Percentiles rank a stretch among this genome's conserved stretches.
Evolutionary conservation across 371 early-diverging fungal genomes (phyloP).

Genomic region (Ecytonucleospora hepatopenaei): DNA sequence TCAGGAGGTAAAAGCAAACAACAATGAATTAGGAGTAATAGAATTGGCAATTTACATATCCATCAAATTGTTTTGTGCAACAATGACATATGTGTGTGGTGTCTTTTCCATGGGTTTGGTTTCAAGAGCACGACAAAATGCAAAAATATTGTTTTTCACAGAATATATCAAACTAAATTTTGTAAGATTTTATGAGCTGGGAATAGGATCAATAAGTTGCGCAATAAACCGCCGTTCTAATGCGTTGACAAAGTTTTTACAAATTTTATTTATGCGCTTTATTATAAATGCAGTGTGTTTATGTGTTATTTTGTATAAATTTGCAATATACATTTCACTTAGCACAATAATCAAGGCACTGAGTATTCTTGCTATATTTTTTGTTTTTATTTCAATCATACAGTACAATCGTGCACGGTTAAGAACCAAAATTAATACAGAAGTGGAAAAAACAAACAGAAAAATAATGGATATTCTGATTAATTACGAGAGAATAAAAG

Average conservation of each 20-base stretch:
- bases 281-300: not conserved
- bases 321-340: not conserved
- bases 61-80: not conserved
- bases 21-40: not conserved
- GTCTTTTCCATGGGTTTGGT: not conserved
- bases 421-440: not conserved
- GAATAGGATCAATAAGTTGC: not conserved
- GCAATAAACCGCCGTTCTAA: not conserved
- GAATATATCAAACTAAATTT: slow-evolving; percentile 2
- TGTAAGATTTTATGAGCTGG: not conserved
- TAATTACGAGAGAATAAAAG: slow-evolving; percentile 1
- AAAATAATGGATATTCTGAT: slow-evolving; percentile 2
- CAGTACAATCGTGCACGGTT: not conserved
- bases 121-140: not conserved
- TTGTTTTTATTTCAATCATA: not conserved
- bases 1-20: not conserved
- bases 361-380: not conserved
- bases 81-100: not conserved
- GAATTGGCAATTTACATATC: not conserved
- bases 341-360: not conserved
- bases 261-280: not conserved
- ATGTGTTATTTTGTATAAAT: not conserved
- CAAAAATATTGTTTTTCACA: not conserved
- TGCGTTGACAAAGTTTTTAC: not conserved
- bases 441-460: not conserved